Evolutionary conservation across 2,329 filamentous ascomycete species (phyloP).

Genomic region (Colletotrichum musae): DNA sequence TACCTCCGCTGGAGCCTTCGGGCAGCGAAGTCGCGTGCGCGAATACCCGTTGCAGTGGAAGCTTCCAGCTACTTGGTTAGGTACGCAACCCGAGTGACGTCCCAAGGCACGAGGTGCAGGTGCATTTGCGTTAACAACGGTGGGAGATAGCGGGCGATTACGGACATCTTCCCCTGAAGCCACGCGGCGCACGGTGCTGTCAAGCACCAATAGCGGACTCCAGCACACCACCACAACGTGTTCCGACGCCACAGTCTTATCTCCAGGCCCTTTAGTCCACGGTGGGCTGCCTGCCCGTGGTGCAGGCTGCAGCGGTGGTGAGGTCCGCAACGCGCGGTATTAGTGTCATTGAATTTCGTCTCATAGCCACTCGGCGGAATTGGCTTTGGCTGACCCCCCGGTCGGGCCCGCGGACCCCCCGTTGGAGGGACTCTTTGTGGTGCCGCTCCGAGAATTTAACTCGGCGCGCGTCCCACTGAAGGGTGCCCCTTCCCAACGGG

Average conservation of each 20-base stretch:
- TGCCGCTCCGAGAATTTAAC: conserved; percentile 40
- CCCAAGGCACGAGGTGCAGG: no score
- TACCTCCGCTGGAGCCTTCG: conserved; percentile 9
- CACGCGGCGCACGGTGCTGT: conserved; percentile 26
- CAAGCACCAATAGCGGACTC: conserved; percentile 10
- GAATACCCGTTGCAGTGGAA: conserved; percentile 17
- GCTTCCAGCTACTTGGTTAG: not conserved
- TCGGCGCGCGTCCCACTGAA: conserved; percentile 33
- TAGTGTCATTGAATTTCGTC: conserved; percentile 31
- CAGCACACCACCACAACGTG: conserved; percentile 14
- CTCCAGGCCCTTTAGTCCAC: conserved; percentile 32
- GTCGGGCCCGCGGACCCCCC: conserved; percentile 37
- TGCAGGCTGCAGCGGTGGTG: not conserved
- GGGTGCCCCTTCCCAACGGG: conserved; percentile 24
- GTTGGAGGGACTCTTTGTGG: conserved; percentile 37
- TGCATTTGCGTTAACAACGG: not conserved
- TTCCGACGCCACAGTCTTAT: conserved; percentile 21
- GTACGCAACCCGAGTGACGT: not conserved
- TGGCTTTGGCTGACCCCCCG: conserved; percentile 8
- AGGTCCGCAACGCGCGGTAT: conserved; percentile 3
- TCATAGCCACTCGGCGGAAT: conserved; percentile 1
- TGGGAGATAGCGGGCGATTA: conserved; percentile 13
- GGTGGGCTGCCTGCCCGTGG: not conserved
- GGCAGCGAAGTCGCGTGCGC: conserved; percentile 25
- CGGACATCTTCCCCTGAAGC: conserved; percentile 16